Evolutionary conservation across 108 stramenopile genomes (phyloP).

Genomic region (Cyclostephanos tholiformis): DNA sequence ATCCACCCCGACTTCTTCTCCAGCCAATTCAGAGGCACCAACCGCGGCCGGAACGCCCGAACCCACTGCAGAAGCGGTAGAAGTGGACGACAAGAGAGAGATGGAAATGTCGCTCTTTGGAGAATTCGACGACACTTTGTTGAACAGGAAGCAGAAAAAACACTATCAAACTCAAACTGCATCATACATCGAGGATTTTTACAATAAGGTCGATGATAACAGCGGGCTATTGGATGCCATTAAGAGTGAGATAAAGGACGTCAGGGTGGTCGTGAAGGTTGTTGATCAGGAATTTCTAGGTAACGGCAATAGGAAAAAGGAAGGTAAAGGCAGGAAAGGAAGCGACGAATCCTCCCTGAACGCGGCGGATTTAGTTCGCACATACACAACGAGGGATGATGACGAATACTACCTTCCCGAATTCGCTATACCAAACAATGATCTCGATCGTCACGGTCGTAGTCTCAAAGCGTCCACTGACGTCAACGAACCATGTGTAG

Average conservation of each 20-base stretch:
- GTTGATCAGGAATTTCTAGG: background rate
- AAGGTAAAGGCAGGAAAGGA: background rate
- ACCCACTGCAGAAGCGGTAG: background rate
- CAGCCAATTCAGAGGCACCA: background rate
- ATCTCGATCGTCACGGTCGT: background rate
- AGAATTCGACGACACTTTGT: background rate
- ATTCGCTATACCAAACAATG: background rate
- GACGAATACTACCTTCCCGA: slow-evolving; percentile 2
- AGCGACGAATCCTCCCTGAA: background rate
- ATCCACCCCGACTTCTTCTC: background rate
- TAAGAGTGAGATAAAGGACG: background rate
- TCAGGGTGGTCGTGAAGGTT: background rate
- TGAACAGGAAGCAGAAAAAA: slow-evolving; percentile 1
- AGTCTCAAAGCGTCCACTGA: slow-evolving; percentile 1
- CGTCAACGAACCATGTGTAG: slow-evolving; percentile 26
- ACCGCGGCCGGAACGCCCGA: background rate
- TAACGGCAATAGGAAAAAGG: background rate
- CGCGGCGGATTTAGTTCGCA: background rate
- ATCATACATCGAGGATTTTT: slow-evolving; percentile 34
- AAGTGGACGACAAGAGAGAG: slow-evolving; percentile 11
- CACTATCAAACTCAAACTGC: slow-evolving; percentile 22
- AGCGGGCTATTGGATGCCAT: slow-evolving; percentile 16
- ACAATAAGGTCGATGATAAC: slow-evolving; percentile 14
- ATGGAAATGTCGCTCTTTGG: slow-evolving; percentile 28
- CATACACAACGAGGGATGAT: background rate